A percentile compares a stretch with the other conserved stretches of the same genome.
Evolutionary conservation across 768 basidiomycete species (phyloP).

Genomic region (Amyloporia xantha): DNA sequence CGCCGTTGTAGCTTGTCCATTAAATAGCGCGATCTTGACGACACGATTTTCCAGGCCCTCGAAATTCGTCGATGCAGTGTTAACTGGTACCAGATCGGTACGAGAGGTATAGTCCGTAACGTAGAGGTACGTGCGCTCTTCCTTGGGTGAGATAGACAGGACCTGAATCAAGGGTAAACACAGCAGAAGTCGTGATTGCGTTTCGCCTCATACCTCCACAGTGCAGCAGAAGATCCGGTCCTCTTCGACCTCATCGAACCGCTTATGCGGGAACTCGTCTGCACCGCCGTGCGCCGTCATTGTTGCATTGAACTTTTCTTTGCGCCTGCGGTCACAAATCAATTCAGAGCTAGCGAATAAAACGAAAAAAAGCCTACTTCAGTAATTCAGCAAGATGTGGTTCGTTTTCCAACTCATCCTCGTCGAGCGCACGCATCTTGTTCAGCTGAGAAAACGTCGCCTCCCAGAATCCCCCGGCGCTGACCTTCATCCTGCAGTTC

Average conservation of each 20-base stretch:
- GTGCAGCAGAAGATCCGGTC: conserved; percentile 45
- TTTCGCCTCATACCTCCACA: conserved; percentile 45
- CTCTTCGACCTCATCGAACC: conserved; percentile 41
- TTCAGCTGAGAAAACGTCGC: conserved; percentile 46
- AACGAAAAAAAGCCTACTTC: conserved; percentile 32
- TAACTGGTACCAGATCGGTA: conserved; percentile 30
- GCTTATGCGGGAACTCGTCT: conserved; percentile 34
- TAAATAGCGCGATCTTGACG: conserved; percentile 45
- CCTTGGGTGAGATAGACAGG: conserved; percentile 32
- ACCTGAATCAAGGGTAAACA: too few species aligned
- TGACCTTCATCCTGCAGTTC: conserved; percentile 43
- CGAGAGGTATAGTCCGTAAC: conserved; percentile 64
- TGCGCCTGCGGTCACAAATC: conserved; percentile 37
- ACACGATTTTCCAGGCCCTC: conserved; percentile 43
- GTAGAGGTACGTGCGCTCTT: conserved; percentile 37
- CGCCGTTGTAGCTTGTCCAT: conserved; percentile 37
- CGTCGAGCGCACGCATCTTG: conserved; percentile 41
- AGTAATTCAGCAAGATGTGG: conserved; percentile 42
- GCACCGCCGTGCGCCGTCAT: conserved; percentile 20
- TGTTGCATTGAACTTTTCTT: conserved; percentile 34
- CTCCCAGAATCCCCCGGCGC: conserved; percentile 38
- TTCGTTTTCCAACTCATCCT: conserved; percentile 29
- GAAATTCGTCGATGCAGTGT: conserved; percentile 32
- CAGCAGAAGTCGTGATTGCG: too few species aligned
- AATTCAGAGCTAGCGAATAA: not conserved